These are phyloP conservation scores for Eremothecium gossypii DNA, from an alignment of 1,139 yeast genomes.

Conservation along the genomic window DNA sequence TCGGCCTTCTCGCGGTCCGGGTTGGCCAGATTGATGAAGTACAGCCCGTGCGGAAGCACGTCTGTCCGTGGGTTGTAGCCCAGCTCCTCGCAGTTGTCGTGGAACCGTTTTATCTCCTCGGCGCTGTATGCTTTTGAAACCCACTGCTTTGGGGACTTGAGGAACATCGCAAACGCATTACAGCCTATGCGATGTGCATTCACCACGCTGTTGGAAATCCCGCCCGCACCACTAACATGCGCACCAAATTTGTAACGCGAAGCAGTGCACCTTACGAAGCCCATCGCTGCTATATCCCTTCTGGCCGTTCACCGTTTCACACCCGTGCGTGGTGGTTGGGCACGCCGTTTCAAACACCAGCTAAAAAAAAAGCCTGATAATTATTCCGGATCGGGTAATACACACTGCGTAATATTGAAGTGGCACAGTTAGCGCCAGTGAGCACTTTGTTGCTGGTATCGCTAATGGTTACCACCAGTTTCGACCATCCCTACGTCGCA, in stretches of 20 bases:
- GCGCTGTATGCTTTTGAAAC: constrained; percentile 64
- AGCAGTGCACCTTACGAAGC: constrained; percentile 29
- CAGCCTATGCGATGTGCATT: constrained; percentile 73
- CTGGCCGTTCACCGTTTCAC: too few relatives aligned
- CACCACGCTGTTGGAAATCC: constrained; percentile 62
- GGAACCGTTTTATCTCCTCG: constrained; percentile 61
- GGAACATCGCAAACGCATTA: constrained; percentile 80
- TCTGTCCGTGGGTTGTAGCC: constrained; percentile 69
- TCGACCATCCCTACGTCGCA: too few relatives aligned
- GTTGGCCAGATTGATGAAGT: constrained; percentile 83
- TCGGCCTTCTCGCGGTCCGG: constrained; percentile 75
- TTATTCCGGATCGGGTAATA: too few relatives aligned
- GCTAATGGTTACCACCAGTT: too few relatives aligned
- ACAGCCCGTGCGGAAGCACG: constrained; percentile 89
- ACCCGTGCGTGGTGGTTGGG: too few relatives aligned
- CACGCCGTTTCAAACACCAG: too few relatives aligned
- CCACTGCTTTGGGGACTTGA: constrained; percentile 90
- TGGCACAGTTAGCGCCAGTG: too few relatives aligned
- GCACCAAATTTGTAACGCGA: constrained; percentile 61
- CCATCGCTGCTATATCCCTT: constrained; percentile 9
- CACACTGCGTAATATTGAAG: too few relatives aligned
- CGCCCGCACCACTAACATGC: constrained; percentile 67
- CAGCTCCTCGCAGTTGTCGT: constrained; percentile 47
- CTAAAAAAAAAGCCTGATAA: too few relatives aligned
- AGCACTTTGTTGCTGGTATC: too few relatives aligned